Percentiles rank a stretch among this genome's conserved stretches.
phyloP scores from a whole-genome alignment of 805 yeast species.

The Teunomyces panamensis region DNA sequence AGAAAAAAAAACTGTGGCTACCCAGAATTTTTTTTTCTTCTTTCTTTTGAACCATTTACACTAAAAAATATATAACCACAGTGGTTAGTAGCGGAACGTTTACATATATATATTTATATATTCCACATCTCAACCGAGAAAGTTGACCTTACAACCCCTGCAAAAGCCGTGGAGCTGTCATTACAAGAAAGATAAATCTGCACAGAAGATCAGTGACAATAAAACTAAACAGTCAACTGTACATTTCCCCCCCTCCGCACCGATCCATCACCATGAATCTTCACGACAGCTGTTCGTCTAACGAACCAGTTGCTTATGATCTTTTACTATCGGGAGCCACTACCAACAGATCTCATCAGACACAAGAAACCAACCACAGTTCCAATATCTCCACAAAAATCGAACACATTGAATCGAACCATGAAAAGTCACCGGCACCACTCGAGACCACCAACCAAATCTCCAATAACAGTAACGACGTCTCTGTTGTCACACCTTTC shows the following conservation, averaged over 20 bases:
- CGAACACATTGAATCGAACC: too few relatives aligned
- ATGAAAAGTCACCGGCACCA: too few relatives aligned
- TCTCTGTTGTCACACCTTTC: slow-evolving; percentile 39
- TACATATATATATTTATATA: background rate
- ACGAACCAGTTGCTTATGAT: slow-evolving; percentile 4
- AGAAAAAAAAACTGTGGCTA: slow-evolving; percentile 5
- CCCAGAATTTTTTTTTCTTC: background rate
- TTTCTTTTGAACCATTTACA: background rate
- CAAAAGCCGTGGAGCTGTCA: background rate
- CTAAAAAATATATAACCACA: background rate
- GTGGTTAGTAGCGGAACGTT: background rate
- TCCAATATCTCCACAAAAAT: slow-evolving; percentile 1
- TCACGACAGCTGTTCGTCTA: slow-evolving; percentile 10
- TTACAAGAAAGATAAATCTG: too few relatives aligned
- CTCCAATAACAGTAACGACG: slow-evolving; percentile 11
- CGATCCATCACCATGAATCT: slow-evolving; percentile 7
- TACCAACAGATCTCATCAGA: background rate
- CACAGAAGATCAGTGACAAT: background rate
- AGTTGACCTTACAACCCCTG: background rate
- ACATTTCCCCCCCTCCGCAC: too few relatives aligned
- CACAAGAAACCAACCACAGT: background rate
- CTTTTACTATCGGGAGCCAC: slow-evolving; percentile 4
- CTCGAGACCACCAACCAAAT: background rate
- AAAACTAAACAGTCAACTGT: background rate
- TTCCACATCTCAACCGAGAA: background rate